Evolutionary conservation across 2,329 filamentous ascomycete genomes (phyloP), one percentile per base, ranked within the genome.

Genomic region (Acrocalymma vagum): DNA sequence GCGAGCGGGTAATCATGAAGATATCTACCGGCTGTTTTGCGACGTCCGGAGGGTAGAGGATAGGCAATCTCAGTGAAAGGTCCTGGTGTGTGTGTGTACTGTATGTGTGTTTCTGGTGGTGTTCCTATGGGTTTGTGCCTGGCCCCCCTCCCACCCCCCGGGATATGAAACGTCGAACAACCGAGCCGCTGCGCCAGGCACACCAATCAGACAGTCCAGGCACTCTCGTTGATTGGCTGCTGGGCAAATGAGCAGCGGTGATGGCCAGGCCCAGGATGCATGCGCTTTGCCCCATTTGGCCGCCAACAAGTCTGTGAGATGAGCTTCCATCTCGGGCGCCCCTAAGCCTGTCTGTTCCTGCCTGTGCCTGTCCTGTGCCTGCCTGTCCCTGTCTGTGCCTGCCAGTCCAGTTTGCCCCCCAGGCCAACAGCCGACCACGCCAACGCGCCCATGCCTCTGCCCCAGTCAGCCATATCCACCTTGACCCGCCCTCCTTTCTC

Each of bases 171-270:
- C 47, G 37, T 48, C 20, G 41, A 41, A 33, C 38, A 52, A n/a
- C 46, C 49, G 37, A 49, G 45, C 41, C 37, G 54, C 51, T 59
- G 55, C 43, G 38, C 34, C 62, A 67, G 62, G 61, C 21, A 65
- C 62, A 60, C 63, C 63, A 67, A 67, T 65, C 30, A 48, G 24
- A 38, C 46, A 25, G 27, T 17, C 28, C 56, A 54, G 57, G 57
- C 42, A 58, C 55, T n/a, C 26, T 14, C 24, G 8, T 47, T 51
- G 31, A 64, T 66, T 65, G 49, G 63, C 45, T 37, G 28, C 13
- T 29, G 29, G 24, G 35, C 32, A 53, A 55, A 60, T 60, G 49
- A 57, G 47, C 42, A 44, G 49, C 54, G 46, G 53, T 51, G 44
- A 48, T 55, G 42, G 38, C 22, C 38, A n/a, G 28, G 28, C 42